phyloP scores from a whole-genome alignment of 169 alveolate genomes.

The Plasmodium gallinaceum region DNA sequence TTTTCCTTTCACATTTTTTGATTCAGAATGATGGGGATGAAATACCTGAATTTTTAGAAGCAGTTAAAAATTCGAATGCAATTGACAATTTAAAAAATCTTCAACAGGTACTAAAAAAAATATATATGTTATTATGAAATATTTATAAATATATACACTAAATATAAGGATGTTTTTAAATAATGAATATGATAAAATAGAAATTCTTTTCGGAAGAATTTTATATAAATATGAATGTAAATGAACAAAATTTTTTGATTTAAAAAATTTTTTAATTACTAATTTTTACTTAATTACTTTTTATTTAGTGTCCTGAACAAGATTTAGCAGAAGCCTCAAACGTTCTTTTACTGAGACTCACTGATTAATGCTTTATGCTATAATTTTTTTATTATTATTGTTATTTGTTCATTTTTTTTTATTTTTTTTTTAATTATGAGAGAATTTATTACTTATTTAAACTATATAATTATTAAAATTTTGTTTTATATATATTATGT shows the following conservation, averaged over 20 bases:
- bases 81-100: constrained; percentile 80
- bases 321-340: constrained; percentile 89
- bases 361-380: constrained; percentile 77
- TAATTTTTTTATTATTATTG: background rate
- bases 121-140: background rate
- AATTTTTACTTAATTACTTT: background rate
- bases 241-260: background rate
- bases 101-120: constrained; percentile 77
- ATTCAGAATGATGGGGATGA: constrained; percentile 84
- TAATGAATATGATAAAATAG: background rate
- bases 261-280: too few relatives aligned
- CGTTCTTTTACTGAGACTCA: constrained; percentile 83
- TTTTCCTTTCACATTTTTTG: background rate
- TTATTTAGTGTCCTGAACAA: constrained; percentile 81
- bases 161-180: background rate
- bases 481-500: background rate
- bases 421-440: background rate
- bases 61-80: constrained; percentile 86
- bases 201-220: background rate
- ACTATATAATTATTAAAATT: too few relatives aligned
- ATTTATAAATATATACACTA: constrained; percentile 5
- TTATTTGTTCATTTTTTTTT: background rate
- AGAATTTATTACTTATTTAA: too few relatives aligned
- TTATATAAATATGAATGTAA: too few relatives aligned
- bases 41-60: constrained; percentile 84